Evolutionary conservation across 106 monocot species (phyloP).

Genomic region (Ottelia alismoides): DNA sequence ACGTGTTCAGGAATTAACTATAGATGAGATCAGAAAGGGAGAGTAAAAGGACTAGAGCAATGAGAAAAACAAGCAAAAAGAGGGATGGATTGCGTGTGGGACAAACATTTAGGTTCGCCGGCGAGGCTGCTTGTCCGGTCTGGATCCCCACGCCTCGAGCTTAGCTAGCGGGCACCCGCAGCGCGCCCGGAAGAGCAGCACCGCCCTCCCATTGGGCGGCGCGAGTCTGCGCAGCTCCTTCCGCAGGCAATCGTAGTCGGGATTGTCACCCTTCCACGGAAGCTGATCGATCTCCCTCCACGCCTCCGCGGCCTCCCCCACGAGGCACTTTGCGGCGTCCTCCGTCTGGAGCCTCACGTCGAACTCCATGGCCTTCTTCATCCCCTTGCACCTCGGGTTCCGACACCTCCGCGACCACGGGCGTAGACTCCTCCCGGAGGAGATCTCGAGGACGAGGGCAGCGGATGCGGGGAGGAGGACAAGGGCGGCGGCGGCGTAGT

Average conservation of each 20-base stretch:
- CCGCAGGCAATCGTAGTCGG: conserved; percentile 73
- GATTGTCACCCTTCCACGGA: conserved; percentile 81
- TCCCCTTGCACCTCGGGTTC: conserved; percentile 48
- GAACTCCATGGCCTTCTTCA: conserved; percentile 67
- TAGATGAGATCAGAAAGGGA: too few relatives aligned
- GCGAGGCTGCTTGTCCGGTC: too few relatives aligned
- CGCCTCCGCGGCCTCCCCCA: conserved; percentile 3
- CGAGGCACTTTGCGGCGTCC: conserved; percentile 35
- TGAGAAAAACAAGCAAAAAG: too few relatives aligned
- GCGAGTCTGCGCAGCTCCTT: conserved; percentile 63
- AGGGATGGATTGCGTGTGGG: too few relatives aligned
- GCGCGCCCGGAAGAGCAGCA: conserved; percentile 86
- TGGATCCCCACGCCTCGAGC: too few relatives aligned
- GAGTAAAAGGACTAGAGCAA: too few relatives aligned
- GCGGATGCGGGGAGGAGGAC: conserved; percentile 10
- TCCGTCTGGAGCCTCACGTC: conserved; percentile 83
- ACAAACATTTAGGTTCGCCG: too few relatives aligned
- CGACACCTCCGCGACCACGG: conserved; percentile 16
- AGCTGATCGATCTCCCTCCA: conserved; percentile 72
- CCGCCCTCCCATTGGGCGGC: conserved; percentile 71
- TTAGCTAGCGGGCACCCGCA: too few relatives aligned
- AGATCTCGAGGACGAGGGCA: conserved; percentile 12
- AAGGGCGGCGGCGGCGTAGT: conserved; percentile 17
- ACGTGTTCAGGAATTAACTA: too few relatives aligned
- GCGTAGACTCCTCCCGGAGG: conserved; percentile 4